Conservation (phyloP, 2,329 filamentous ascomycete genomes). For the Elsinoe batatas region DNA sequence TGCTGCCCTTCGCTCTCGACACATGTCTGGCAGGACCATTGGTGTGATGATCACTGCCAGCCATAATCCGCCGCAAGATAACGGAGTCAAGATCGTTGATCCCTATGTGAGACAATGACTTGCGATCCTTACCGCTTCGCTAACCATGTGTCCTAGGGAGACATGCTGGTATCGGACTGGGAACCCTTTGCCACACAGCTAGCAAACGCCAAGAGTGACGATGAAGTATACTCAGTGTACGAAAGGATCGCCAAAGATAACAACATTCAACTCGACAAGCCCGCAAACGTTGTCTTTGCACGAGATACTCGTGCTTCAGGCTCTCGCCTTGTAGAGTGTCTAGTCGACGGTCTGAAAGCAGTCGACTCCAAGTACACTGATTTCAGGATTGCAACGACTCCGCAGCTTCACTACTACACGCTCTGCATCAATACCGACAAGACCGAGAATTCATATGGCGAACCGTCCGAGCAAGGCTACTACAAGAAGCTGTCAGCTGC, state of each 20-base stretch:
- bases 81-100: slow-evolving; percentile 92
- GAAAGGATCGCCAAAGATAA: slow-evolving; percentile 63
- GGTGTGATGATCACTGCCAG: slow-evolving; percentile 95
- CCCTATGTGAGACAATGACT: slow-evolving; percentile 53
- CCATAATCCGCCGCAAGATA: slow-evolving; percentile 82
- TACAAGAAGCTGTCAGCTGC: slow-evolving; percentile 84
- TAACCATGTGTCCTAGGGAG: slow-evolving; percentile 47
- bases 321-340: slow-evolving; percentile 66
- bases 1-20: slow-evolving; percentile 78
- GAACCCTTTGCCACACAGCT: slow-evolving; percentile 79
- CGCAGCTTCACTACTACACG: slow-evolving; percentile 95
- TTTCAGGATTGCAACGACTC: slow-evolving; percentile 86
- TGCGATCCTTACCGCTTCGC: slow-evolving; percentile 17
- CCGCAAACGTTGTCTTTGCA: slow-evolving; percentile 77
- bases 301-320: slow-evolving; percentile 91
- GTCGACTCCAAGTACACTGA: slow-evolving; percentile 67
- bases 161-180: slow-evolving; percentile 94
- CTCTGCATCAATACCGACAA: slow-evolving; percentile 89
- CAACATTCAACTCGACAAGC: slow-evolving; percentile 60
- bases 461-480: slow-evolving; percentile 82
- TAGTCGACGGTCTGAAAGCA: slow-evolving; percentile 69
- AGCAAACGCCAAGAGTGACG: slow-evolving; percentile 71
- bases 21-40: slow-evolving; percentile 80
- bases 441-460: slow-evolving; percentile 77
- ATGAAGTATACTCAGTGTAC: slow-evolving; percentile 67